phyloP scores from a whole-genome alignment of 768 basidiomycete species.

The Trametes punicea region DNA sequence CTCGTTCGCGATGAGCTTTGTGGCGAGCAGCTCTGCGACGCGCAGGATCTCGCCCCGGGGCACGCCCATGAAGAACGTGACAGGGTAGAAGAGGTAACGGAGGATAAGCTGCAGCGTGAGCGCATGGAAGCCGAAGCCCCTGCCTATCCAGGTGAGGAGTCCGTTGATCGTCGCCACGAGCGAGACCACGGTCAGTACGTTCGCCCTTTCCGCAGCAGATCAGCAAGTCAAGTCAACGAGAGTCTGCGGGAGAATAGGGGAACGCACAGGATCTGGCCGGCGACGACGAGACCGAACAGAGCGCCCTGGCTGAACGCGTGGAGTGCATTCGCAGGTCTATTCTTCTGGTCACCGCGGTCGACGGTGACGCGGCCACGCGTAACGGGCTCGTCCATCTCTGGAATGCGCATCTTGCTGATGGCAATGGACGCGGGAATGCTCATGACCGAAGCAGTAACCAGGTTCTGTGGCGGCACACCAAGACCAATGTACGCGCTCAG shows the following conservation, averaged over 20 bases:
- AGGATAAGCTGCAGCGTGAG: slow-evolving; percentile 83
- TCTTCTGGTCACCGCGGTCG: slow-evolving; percentile 67
- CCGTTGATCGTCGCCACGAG: slow-evolving; percentile 82
- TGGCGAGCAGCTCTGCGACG: slow-evolving; percentile 78
- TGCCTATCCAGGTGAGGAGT: slow-evolving; percentile 84
- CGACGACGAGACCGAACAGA: slow-evolving; percentile 79
- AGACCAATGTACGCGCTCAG: slow-evolving; percentile 77
- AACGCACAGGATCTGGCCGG: slow-evolving; percentile 79
- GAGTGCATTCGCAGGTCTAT: slow-evolving; percentile 69
- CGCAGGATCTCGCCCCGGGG: slow-evolving; percentile 77
- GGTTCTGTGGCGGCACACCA: slow-evolving; percentile 75
- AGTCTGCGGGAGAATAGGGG: not conserved
- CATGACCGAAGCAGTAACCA: slow-evolving; percentile 90
- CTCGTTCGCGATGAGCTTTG: slow-evolving; percentile 86
- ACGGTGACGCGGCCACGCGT: slow-evolving; percentile 79
- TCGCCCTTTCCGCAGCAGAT: slow-evolving; percentile 45
- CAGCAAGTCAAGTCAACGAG: not conserved
- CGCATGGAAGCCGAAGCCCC: slow-evolving; percentile 76
- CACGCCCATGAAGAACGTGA: slow-evolving; percentile 79
- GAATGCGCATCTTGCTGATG: slow-evolving; percentile 83
- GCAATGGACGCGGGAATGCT: slow-evolving; percentile 93
- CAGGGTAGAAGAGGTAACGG: slow-evolving; percentile 85
- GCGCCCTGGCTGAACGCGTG: slow-evolving; percentile 90
- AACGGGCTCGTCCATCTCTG: slow-evolving; percentile 82
- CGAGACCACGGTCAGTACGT: slow-evolving; percentile 81